Conservation (phyloP, 805 yeast species). For the Candida nanaspora region DNA sequence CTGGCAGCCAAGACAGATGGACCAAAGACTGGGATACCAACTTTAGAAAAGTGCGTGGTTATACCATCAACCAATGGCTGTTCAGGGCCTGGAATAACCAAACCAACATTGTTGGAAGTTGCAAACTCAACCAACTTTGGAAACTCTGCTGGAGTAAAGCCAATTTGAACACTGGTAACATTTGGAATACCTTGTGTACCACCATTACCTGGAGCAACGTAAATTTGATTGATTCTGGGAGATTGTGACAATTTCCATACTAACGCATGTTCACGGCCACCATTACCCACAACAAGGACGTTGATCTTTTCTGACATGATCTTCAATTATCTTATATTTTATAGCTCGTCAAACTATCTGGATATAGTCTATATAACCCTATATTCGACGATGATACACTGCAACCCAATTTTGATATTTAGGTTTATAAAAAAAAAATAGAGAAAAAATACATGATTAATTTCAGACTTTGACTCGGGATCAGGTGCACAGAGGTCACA, state of each 20-base stretch:
- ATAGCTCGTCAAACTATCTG: too few relatives aligned
- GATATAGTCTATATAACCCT: too few relatives aligned
- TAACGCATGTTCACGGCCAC: conserved; percentile 98
- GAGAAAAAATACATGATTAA: too few relatives aligned
- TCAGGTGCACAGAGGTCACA: background rate
- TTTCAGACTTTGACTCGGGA: background rate
- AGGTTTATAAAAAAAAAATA: too few relatives aligned
- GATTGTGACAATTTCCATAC: conserved; percentile 89
- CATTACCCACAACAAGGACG: conserved; percentile 86
- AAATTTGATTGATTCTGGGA: conserved; percentile 60
- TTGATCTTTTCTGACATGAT: conserved; percentile 31
- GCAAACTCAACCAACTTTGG: conserved; percentile 69
- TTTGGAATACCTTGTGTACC: conserved; percentile 63
- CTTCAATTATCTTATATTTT: too few relatives aligned
- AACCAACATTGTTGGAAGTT: conserved; percentile 47
- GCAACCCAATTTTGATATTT: too few relatives aligned
- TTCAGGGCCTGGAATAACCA: conserved; percentile 98
- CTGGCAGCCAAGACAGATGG: conserved; percentile 87
- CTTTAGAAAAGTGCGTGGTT: conserved; percentile 57
- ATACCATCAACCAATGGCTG: conserved; percentile 97
- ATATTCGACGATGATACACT: too few relatives aligned
- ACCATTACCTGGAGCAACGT: conserved; percentile 96
- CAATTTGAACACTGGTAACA: conserved; percentile 64
- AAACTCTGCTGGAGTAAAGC: conserved; percentile 62
- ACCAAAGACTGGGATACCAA: conserved; percentile 95